Evolutionary conservation across 1,139 yeast genomes (phyloP).

Genomic region (Nematodospora anomalae): DNA sequence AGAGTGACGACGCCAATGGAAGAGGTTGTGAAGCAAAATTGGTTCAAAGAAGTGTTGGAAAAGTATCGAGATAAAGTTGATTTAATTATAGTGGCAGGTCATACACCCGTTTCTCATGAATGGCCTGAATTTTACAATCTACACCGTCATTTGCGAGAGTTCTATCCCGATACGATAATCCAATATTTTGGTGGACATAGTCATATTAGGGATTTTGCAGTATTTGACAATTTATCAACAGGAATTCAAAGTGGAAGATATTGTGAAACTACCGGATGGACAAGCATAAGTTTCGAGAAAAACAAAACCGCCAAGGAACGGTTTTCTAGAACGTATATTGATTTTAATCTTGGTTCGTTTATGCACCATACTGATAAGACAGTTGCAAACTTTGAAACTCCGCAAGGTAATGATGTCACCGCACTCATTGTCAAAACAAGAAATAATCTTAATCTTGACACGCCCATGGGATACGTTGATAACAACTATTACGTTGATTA

Average conservation of each 20-base stretch:
- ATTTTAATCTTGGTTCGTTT: slow-evolving; percentile 73
- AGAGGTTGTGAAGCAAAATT: slow-evolving; percentile 53
- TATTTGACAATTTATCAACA: slow-evolving; percentile 64
- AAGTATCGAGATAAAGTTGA: slow-evolving; percentile 53
- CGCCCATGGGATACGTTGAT: slow-evolving; percentile 63
- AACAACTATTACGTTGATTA: slow-evolving; percentile 63
- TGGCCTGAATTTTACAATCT: slow-evolving; percentile 58
- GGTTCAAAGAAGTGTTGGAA: slow-evolving; percentile 61
- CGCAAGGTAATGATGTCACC: slow-evolving; percentile 51
- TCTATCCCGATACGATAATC: slow-evolving; percentile 62
- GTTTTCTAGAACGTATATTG: slow-evolving; percentile 69
- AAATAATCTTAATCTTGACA: slow-evolving; percentile 52
- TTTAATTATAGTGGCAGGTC: slow-evolving; percentile 70
- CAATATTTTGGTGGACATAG: slow-evolving; percentile 96
- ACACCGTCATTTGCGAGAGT: slow-evolving; percentile 54
- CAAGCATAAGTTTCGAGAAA: slow-evolving; percentile 50
- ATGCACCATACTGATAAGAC: slow-evolving; percentile 52
- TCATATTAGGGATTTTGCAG: slow-evolving; percentile 81
- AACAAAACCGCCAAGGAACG: slow-evolving; percentile 17
- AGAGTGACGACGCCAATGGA: slow-evolving; percentile 64
- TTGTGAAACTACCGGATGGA: slow-evolving; percentile 89
- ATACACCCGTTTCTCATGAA: slow-evolving; percentile 65
- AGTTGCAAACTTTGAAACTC: slow-evolving; percentile 41
- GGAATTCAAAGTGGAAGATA: slow-evolving; percentile 90
- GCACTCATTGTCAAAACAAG: slow-evolving; percentile 47